Evolutionary conservation across 2,329 filamentous ascomycete species (phyloP).

Genomic region (Cercospora sesami): DNA sequence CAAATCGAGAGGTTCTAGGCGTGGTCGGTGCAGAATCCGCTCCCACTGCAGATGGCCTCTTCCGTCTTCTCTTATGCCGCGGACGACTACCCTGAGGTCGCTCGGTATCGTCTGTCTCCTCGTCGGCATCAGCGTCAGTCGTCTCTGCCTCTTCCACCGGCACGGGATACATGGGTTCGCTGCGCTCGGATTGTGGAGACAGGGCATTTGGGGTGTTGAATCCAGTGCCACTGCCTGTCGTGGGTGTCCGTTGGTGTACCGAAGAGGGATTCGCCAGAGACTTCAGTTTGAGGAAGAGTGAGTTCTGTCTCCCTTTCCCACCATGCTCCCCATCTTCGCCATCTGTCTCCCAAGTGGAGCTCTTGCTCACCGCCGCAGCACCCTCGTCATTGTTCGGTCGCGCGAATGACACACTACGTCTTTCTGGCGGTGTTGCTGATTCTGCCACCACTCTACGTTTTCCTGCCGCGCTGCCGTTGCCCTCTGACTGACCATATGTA

Average conservation of each 20-base stretch:
- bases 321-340: slow-evolving; percentile 26
- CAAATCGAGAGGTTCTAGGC: slow-evolving; percentile 54
- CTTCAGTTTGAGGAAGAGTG: slow-evolving; percentile 37
- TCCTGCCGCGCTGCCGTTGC: neutral
- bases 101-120: slow-evolving; percentile 46
- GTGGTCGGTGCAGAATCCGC: slow-evolving; percentile 68
- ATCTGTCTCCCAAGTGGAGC: slow-evolving; percentile 33
- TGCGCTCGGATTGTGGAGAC: slow-evolving; percentile 38
- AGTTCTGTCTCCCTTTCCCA: slow-evolving; percentile 28
- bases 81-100: slow-evolving; percentile 50
- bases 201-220: slow-evolving; percentile 30
- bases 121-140: slow-evolving; percentile 45
- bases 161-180: slow-evolving; percentile 35
- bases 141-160: slow-evolving; percentile 51
- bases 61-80: slow-evolving; percentile 65
- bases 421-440: slow-evolving; percentile 30
- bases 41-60: slow-evolving; percentile 57
- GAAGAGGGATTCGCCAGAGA: slow-evolving; percentile 30
- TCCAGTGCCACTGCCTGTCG: slow-evolving; percentile 16
- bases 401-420: slow-evolving; percentile 37
- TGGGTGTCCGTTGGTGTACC: slow-evolving; percentile 13
- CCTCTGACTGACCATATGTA: slow-evolving; percentile 8
- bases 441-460: slow-evolving; percentile 5
- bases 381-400: slow-evolving; percentile 26
- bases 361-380: slow-evolving; percentile 29